These are phyloP conservation scores for Aotearoamyces nothofagi DNA, from an alignment of 2,329 filamentous ascomycete genomes.

Conservation along the genomic window DNA sequence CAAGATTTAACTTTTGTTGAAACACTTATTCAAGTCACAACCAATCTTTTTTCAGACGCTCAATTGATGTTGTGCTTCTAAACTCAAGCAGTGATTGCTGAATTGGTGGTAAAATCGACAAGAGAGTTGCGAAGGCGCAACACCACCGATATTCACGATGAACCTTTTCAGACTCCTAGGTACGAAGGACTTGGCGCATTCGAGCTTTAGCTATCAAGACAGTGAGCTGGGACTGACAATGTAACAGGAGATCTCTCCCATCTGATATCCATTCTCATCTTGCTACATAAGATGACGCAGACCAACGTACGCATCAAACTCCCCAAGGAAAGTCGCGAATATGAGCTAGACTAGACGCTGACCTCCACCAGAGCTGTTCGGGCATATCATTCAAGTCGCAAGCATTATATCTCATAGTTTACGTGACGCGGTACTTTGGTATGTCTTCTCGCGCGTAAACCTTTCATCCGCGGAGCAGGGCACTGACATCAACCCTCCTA, in stretches of 20 bases:
- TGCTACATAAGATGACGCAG: conserved; percentile 92
- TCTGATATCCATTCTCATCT: conserved; percentile 81
- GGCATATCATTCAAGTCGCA: conserved; percentile 99
- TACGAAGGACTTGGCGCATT: conserved; percentile 22
- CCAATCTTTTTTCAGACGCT: too few relatives aligned
- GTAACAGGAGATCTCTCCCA: conserved; percentile 81
- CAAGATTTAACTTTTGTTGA: too few relatives aligned
- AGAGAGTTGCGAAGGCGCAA: conserved; percentile 10
- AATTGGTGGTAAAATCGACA: too few relatives aligned
- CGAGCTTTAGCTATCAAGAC: not conserved
- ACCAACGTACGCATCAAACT: conserved; percentile 52
- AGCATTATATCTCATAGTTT: conserved; percentile 86
- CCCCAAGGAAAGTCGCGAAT: conserved; percentile 7
- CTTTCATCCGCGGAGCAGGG: too few relatives aligned
- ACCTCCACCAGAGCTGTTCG: conserved; percentile 63
- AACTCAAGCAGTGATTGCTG: too few relatives aligned
- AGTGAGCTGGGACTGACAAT: conserved; percentile 3
- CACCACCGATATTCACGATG: conserved; percentile 37
- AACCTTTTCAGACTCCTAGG: conserved; percentile 57
- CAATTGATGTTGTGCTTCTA: too few relatives aligned
- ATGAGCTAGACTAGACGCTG: conserved; percentile 11
- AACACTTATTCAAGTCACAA: too few relatives aligned
- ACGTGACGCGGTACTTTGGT: conserved; percentile 85
- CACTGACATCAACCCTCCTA: conserved; percentile 20
- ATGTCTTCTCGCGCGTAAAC: conserved; percentile 12